Evolutionary conservation across 495 filamentous ascomycete genomes (phyloP), one percentile per base, ranked within the genome.

Genomic region (Neohortaea acidophila): DNA sequence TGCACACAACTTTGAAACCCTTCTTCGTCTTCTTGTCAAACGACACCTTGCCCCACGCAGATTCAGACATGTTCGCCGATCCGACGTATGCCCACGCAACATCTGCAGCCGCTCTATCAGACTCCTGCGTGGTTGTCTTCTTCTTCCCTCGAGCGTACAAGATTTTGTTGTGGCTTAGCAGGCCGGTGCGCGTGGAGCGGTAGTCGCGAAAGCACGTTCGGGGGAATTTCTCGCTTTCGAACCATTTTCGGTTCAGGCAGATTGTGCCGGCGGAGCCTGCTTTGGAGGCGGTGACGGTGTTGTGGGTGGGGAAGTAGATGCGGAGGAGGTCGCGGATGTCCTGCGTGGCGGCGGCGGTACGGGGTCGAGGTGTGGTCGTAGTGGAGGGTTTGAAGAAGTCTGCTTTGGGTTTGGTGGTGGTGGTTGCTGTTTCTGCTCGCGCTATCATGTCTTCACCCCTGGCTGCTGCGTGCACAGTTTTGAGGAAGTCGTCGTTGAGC

Each of bases 131-230:
- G 19, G 30, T 23, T 21, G 28, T 34, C 13, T 14, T 54, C 9
- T 59, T 51, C 12, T 64, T 50, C 12, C 64, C 70, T 9, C 72
- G 65, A 4, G 75, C 79, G 43, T 77, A 81, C 24, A 89, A 59
- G 25, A 91, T 61, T 64, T 97, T 97, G 53, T 74, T 86, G 59
- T 97, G 89, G 67, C 91, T 87, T 40, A 97, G 61, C 8, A 92
- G 45, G 1, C 79, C 77, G 13, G 49, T 27, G 11, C 86, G 58
- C 13, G 58, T 56, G 36, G 79, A 92, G 30, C 65, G 58, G 53
- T 79, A 87, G 44, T 97, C 85, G 13, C 71, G 70, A 44, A 96
- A 49, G 0, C 81, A 49, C n/a, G 65, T 47, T 12, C 64, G 62
- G 0, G 89, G 87, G 46, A 94, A 94, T 0, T 59, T 67, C 0